phyloP scores from a whole-genome alignment of 306 rosid genomes.

The Prunus fruticosa region DNA sequence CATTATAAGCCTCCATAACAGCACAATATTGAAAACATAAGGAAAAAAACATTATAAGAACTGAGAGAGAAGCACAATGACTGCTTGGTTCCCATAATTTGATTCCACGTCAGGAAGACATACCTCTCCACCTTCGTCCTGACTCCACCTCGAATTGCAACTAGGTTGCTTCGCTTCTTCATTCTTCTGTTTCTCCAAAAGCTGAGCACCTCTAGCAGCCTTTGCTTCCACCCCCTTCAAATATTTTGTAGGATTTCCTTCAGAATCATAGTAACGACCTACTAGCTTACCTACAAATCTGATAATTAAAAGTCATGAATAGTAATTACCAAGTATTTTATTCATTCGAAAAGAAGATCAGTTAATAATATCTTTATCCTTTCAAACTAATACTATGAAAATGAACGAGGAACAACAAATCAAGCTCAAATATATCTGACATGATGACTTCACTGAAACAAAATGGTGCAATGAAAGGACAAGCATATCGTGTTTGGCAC shows the following conservation, averaged over 20 bases:
- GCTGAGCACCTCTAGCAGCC: conserved; percentile 94
- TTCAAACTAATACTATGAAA: not conserved
- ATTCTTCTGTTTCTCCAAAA: conserved; percentile 78
- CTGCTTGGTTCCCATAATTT: not conserved
- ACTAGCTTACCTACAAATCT: conserved; percentile 84
- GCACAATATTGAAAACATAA: not conserved
- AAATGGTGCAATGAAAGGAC: not conserved
- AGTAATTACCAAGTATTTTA: conserved; percentile 18
- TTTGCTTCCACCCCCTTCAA: conserved; percentile 93
- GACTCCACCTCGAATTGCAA: conserved; percentile 96
- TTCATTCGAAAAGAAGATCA: not conserved
- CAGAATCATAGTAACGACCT: conserved; percentile 71
- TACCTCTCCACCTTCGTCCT: conserved; percentile 93
- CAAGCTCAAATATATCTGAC: not conserved
- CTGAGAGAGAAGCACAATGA: not conserved
- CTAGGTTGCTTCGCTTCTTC: conserved; percentile 83
- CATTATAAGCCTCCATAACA: too few relatives aligned
- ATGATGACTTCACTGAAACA: not conserved
- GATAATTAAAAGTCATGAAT: conserved; percentile 15
- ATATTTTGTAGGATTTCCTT: conserved; percentile 78
- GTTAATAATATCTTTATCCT: not conserved
- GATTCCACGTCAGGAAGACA: not conserved
- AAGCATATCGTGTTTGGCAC: not conserved
- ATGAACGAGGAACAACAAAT: not conserved
- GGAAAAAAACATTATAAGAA: not conserved